Evolutionary conservation across 2,329 filamentous ascomycete genomes (phyloP).

Genomic region (Alternaria postmessia): DNA sequence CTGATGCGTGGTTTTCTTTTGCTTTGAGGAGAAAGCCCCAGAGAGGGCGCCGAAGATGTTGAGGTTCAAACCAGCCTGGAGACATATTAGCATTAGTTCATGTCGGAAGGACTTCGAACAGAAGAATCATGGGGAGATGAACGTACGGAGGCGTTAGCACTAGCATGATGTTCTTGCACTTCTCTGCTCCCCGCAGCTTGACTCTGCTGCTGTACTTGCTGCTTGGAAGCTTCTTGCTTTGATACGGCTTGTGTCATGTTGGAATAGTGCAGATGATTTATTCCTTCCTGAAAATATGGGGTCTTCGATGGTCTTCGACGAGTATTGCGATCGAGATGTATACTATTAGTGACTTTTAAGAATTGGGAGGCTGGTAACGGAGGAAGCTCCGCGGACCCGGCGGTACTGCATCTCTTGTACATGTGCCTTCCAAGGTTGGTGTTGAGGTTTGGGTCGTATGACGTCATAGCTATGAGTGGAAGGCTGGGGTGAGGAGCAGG

Average conservation of each 20-base stretch:
- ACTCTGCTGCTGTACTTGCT: constrained; percentile 33
- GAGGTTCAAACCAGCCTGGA: constrained; percentile 42
- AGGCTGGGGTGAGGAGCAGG: constrained; percentile 9
- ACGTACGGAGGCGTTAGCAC: constrained; percentile 43
- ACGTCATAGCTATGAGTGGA: constrained; percentile 25
- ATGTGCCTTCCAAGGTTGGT: background rate
- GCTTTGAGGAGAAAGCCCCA: constrained; percentile 41
- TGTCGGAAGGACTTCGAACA: background rate
- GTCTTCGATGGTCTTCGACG: background rate
- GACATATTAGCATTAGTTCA: background rate
- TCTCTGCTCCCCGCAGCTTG: constrained; percentile 33
- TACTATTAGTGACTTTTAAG: background rate
- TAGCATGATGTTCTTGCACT: constrained; percentile 41
- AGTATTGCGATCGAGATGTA: background rate
- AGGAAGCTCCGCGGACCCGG: background rate
- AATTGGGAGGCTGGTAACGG: background rate
- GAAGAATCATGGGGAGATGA: background rate
- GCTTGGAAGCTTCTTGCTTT: constrained; percentile 23
- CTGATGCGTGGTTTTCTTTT: constrained; percentile 42
- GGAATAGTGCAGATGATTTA: background rate
- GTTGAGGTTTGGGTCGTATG: constrained; percentile 20
- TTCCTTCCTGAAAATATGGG: too few species aligned
- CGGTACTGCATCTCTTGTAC: constrained; percentile 10
- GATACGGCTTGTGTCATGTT: constrained; percentile 35
- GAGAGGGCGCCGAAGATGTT: constrained; percentile 48